phyloP scores from a whole-genome alignment of 2,329 filamentous ascomycete genomes.

The Dothideomycetes sp. region DNA sequence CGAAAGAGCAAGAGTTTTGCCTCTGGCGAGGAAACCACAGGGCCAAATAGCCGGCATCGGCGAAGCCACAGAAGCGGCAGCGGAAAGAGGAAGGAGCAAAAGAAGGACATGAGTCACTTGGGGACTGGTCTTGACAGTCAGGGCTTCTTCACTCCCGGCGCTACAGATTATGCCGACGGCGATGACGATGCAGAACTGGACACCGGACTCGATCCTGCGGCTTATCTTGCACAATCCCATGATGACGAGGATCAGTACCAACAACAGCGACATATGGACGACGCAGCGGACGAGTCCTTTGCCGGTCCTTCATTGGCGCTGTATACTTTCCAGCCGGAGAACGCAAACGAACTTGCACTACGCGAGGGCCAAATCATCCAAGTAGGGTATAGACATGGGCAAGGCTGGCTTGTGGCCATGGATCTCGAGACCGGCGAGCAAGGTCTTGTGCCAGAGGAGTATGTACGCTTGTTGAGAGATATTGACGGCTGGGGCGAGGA shows the following conservation, averaged over 20 bases:
- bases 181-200: slow-evolving; percentile 3
- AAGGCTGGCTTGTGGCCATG: slow-evolving; percentile 95
- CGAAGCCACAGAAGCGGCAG: neutral
- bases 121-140: slow-evolving; percentile 5
- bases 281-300: slow-evolving; percentile 74
- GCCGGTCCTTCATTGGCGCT: slow-evolving; percentile 91
- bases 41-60: slow-evolving; percentile 13
- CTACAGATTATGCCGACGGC: slow-evolving; percentile 1
- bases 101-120: neutral
- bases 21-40: slow-evolving; percentile 74
- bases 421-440: slow-evolving; percentile 91
- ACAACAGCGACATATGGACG: neutral
- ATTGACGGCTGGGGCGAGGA: slow-evolving; percentile 66
- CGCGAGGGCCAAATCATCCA: slow-evolving; percentile 93
- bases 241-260: too few species aligned
- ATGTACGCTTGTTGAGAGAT: slow-evolving; percentile 81
- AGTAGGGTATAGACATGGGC: slow-evolving; percentile 89
- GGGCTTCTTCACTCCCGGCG: slow-evolving; percentile 5
- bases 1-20: slow-evolving; percentile 56
- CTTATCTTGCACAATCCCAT: too few species aligned
- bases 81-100: neutral
- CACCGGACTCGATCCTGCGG: neutral
- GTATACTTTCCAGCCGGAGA: slow-evolving; percentile 90
- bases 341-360: slow-evolving; percentile 88
- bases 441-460: slow-evolving; percentile 90